These are phyloP conservation scores for Apophysomyces elegans DNA, from an alignment of 371 early-diverging fungal genomes.

Conservation along the genomic window DNA sequence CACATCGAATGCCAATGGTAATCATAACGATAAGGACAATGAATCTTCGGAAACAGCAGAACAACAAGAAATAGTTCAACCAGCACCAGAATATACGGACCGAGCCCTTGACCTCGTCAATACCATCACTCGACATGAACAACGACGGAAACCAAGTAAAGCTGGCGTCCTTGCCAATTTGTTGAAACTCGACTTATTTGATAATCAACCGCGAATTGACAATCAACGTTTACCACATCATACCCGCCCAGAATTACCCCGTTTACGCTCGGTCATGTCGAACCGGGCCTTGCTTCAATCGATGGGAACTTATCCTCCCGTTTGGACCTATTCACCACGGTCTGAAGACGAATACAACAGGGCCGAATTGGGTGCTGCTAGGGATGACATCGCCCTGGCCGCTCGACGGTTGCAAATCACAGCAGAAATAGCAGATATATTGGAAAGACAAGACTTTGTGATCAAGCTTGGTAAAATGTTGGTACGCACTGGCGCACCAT, in stretches of 20 bases:
- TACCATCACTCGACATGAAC: constrained; percentile 22
- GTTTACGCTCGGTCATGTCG: constrained; percentile 24
- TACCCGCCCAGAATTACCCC: constrained; percentile 18
- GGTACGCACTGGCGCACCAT: constrained; percentile 76
- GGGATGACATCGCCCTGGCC: constrained; percentile 22
- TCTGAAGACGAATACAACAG: constrained; percentile 29
- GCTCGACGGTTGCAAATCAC: constrained; percentile 36
- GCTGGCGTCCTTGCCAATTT: constrained; percentile 55
- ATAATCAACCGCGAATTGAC: constrained; percentile 11
- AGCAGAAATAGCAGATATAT: constrained; percentile 52
- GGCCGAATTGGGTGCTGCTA: constrained; percentile 30
- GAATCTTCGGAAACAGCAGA: not conserved
- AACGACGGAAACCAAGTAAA: constrained; percentile 32
- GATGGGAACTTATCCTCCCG: constrained; percentile 21
- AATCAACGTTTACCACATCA: not conserved
- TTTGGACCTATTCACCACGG: constrained; percentile 19
- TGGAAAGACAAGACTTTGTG: constrained; percentile 71
- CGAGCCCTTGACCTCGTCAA: constrained; percentile 37
- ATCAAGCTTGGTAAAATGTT: constrained; percentile 69
- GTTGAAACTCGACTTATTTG: constrained; percentile 40
- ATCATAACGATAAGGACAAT: not conserved
- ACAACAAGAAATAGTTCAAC: not conserved
- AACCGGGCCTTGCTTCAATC: constrained; percentile 25
- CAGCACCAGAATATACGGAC: constrained; percentile 23
- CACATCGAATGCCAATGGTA: not conserved